Base-by-base conservation (phyloP, 352 stramenopile genomes). In the Phytopythium oedochilum region DNA sequence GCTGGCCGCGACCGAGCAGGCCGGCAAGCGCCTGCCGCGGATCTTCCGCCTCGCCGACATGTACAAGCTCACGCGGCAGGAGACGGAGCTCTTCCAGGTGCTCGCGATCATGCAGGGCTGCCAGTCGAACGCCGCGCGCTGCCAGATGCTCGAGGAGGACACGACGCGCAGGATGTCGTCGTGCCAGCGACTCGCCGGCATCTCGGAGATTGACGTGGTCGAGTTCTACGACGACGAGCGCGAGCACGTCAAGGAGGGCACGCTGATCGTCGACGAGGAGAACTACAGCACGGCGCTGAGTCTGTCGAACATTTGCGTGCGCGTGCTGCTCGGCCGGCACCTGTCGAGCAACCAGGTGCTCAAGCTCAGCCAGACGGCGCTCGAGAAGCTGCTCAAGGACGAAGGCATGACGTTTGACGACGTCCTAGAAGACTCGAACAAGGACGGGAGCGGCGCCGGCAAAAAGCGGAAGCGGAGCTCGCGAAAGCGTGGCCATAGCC, bases 241-340 rank as follows among this genome's bases (percentile, higher is more conserved):
- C 45, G 78, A 89, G 44, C 83, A 94, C 57, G 85, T 96, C 45
- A 92, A 92, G 64, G 87, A 96, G 72, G 86, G 86, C 45, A 94
- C 80, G 34, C 65, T 94, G 20, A 70, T 94, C 55, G 80, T 92
- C 18, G 82, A 93, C 43, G 75, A 89, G 52, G 83, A 93, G 64
- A 89, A 86, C 57, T 93, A 93, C 65, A 73, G 64, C 58, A 89
- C 78, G 47, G 70, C 78, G 57, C 60, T 96, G 3, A 89, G 62
- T 38, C 60, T 94, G 42, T 93, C 83, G 2, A 88, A 91, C 43
- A 93, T 94, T 23, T 89, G 74, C 42, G 82, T 92, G 15, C 79
- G 83, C 35, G 82, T 94, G 55, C 55, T 94, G 58, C 71, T 93
- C 5, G 84, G 84, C 22, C 70, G 84, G 35, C 69, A 75, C 8